Conservation (phyloP, 2,329 filamentous ascomycete species). For the Ramularia collo-cygni region DNA sequence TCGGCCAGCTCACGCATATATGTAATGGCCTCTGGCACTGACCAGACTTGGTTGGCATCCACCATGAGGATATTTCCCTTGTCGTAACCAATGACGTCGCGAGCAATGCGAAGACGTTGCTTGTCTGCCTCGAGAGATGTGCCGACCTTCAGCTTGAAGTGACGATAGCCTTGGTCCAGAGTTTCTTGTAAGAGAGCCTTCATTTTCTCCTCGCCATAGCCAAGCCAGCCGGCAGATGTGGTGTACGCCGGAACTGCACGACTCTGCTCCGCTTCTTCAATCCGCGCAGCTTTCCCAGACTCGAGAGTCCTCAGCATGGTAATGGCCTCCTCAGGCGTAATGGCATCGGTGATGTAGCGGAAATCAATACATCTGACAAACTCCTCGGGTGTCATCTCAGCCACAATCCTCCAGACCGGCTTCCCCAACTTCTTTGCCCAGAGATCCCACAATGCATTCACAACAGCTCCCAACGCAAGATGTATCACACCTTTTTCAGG, state of each 20-base stretch:
- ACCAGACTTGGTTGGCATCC: conserved; percentile 88
- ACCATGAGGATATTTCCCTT: conserved; percentile 82
- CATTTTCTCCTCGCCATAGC: conserved; percentile 85
- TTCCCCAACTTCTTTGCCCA: conserved; percentile 83
- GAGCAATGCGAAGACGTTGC: conserved; percentile 63
- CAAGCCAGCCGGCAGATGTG: conserved; percentile 85
- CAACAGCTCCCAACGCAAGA: conserved; percentile 78
- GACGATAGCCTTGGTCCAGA: conserved; percentile 65
- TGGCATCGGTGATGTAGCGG: conserved; percentile 87
- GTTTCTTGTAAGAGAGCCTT: conserved; percentile 66
- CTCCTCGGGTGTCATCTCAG: conserved; percentile 83
- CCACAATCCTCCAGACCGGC: conserved; percentile 84
- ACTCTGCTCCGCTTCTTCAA: conserved; percentile 66
- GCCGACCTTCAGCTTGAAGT: conserved; percentile 92
- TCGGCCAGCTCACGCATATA: conserved; percentile 78
- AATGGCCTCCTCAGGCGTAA: conserved; percentile 78
- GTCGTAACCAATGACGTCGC: conserved; percentile 76
- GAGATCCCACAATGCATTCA: conserved; percentile 88
- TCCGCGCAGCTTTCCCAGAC: conserved; percentile 60
- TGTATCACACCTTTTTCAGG: conserved; percentile 93
- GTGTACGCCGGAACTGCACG: conserved; percentile 84
- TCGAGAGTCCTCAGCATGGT: conserved; percentile 61
- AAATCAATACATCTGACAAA: conserved; percentile 87
- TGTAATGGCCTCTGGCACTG: conserved; percentile 77
- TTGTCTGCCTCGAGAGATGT: conserved; percentile 65